Evolutionary conservation across 805 yeast species (phyloP), one percentile per base, ranked within the genome.

Genomic region (Candida andamanensis): DNA sequence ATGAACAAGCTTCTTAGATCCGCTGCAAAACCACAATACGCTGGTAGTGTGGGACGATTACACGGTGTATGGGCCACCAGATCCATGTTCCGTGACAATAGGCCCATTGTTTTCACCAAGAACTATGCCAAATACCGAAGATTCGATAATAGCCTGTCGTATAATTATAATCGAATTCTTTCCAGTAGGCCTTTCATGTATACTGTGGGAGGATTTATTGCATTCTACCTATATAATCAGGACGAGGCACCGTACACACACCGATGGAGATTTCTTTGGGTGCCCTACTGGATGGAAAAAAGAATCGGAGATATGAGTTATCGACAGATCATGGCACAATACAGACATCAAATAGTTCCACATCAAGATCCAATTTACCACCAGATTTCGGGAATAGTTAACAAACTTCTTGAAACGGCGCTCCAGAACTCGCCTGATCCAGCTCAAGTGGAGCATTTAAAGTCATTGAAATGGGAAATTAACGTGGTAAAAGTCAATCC

Each of bases 161-260:
- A 27, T 24, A 34, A 24, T 30, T 43, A 22, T 23, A 15, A 17
- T 20, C 15, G 33, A 4, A 26, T 58, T 4, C 36, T 62, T n/a
- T 36, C 35, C 24, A 55, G 44, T 35, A 42, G 56, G 28, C 46
- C 45, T 18, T 35, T 49, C 63, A 29, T 72, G 67, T 52, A 60
- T 67, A 17, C 44, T 15, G 47, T 39, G 11, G 32, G 37, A n/a
- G 54, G 53, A 1, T 33, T 50, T 8, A 35, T 36, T 15, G 57
- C 44, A 12, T 53, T 56, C 35, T 54, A 52, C 24, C n/a, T 51
- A 1, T 51, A 49, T 22, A 66, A 80, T 18, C 61, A 85, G 18
- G 83, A 87, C 41, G 73, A 74, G 42, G 95, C 95, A 0, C 96
- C 96, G 1, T 80, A 80, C 16, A 78, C 95, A 1, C 75, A 78